These are phyloP conservation scores for Karstenula rhodostoma DNA, from an alignment of 2,329 filamentous ascomycete genomes.

Conservation along the genomic window DNA sequence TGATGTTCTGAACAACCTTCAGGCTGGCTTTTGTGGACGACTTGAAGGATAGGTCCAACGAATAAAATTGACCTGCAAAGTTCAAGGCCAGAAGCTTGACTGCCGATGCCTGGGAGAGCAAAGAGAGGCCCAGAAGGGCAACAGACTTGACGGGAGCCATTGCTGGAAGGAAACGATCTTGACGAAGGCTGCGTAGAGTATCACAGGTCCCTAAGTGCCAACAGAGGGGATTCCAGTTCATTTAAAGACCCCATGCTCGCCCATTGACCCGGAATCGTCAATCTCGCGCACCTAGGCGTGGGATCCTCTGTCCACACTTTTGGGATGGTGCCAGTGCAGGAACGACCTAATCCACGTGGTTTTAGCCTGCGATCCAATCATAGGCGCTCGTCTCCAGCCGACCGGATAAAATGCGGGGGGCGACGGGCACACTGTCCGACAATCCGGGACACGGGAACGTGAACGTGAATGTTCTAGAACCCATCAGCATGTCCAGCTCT, in stretches of 20 bases:
- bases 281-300: background rate
- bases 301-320: slow-evolving; percentile 11
- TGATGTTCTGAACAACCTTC: slow-evolving; percentile 1
- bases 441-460: slow-evolving; percentile 5
- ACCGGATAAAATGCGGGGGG: slow-evolving; percentile 9
- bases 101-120: slow-evolving; percentile 13
- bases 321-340: slow-evolving; percentile 10
- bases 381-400: slow-evolving; percentile 7
- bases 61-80: slow-evolving; percentile 12
- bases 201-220: slow-evolving; percentile 1
- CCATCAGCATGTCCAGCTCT: background rate
- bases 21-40: slow-evolving; percentile 7
- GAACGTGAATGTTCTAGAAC: slow-evolving; percentile 8
- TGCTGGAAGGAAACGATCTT: background rate
- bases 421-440: slow-evolving; percentile 5
- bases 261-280: slow-evolving; percentile 7
- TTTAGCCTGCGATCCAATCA: slow-evolving; percentile 11
- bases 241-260: slow-evolving; percentile 2
- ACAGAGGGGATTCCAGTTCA: slow-evolving; percentile 2
- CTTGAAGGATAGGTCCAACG: slow-evolving; percentile 5
- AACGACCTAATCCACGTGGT: slow-evolving; percentile 12
- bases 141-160: slow-evolving; percentile 17
- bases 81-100: slow-evolving; percentile 11
- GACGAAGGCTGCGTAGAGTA: slow-evolving; percentile 3
- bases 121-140: slow-evolving; percentile 14